Conservation (phyloP, 371 early-diverging fungal genomes). For the Rhizopus sp. region DNA sequence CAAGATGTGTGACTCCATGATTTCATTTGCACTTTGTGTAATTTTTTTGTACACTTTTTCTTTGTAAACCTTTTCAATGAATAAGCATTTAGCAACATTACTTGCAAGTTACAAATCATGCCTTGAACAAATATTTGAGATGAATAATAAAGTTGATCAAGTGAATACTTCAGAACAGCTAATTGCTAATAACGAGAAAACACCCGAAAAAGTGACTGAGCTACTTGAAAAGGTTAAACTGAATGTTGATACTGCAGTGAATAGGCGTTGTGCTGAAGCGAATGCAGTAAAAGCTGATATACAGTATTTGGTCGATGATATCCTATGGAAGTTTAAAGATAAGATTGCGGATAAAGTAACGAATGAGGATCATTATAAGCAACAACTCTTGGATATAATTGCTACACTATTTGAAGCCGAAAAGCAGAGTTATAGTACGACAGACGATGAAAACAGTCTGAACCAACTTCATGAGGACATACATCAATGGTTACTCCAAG, state of each 20-base stretch:
- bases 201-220: slow-evolving; percentile 32
- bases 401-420: slow-evolving; percentile 11
- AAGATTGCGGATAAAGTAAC: slow-evolving; percentile 13
- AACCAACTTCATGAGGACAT: slow-evolving; percentile 3
- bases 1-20: too few relatives aligned
- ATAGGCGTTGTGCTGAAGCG: slow-evolving; percentile 29
- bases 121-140: slow-evolving; percentile 20
- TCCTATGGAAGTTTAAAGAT: slow-evolving; percentile 27
- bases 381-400: slow-evolving; percentile 8
- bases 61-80: slow-evolving; percentile 7
- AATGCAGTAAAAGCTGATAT: slow-evolving; percentile 45
- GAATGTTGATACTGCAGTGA: slow-evolving; percentile 28
- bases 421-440: background rate
- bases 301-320: slow-evolving; percentile 52
- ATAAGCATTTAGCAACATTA: slow-evolving; percentile 15
- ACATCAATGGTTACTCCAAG: slow-evolving; percentile 19
- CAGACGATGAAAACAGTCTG: background rate
- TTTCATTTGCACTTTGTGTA: background rate
- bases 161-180: slow-evolving; percentile 18
- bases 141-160: slow-evolving; percentile 15
- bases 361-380: slow-evolving; percentile 11
- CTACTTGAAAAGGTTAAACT: slow-evolving; percentile 30
- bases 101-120: slow-evolving; percentile 21
- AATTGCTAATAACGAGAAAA: slow-evolving; percentile 32
- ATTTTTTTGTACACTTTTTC: slow-evolving; percentile 6